Conservation (phyloP, 495 filamentous ascomycete species). For the Jackrogersella minutella region DNA sequence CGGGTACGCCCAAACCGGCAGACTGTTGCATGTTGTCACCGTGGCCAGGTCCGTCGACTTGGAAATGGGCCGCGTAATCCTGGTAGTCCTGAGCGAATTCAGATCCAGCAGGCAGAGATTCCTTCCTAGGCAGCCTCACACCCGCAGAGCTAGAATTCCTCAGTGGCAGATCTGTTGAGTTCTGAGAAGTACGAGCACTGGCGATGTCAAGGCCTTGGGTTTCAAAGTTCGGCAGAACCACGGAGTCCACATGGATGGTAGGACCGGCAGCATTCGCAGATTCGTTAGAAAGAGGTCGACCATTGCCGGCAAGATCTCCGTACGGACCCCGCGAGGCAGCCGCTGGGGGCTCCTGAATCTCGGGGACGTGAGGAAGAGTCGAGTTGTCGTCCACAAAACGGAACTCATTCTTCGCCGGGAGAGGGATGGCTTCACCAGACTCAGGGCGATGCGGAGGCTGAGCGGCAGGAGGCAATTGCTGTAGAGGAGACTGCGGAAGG, state of each 20-base stretch:
- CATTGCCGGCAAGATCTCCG: constrained; percentile 22
- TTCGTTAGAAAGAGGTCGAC: constrained; percentile 38
- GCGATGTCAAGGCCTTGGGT: constrained; percentile 22
- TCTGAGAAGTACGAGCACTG: constrained; percentile 24
- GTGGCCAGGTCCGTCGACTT: constrained; percentile 30
- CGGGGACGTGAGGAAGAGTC: constrained; percentile 42
- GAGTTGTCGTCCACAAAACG: constrained; percentile 45
- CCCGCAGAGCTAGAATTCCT: constrained; percentile 9
- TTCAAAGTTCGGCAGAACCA: constrained; percentile 6
- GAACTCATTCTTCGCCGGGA: constrained; percentile 40
- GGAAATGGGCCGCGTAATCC: constrained; percentile 39
- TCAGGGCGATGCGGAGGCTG: constrained; percentile 22
- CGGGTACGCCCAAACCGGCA: constrained; percentile 61
- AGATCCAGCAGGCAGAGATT: constrained; percentile 33
- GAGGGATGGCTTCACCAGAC: constrained; percentile 10
- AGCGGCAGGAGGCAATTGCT: constrained; percentile 40
- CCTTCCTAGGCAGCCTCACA: constrained; percentile 32
- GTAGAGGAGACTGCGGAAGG: constrained; percentile 39
- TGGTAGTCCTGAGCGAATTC: constrained; percentile 30
- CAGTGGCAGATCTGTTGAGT: constrained; percentile 23
- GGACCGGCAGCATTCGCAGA: constrained; percentile 19
- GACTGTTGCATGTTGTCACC: constrained; percentile 39
- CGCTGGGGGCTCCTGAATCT: constrained; percentile 50
- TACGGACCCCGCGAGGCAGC: constrained; percentile 40
- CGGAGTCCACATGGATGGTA: constrained; percentile 19